Base-by-base conservation (phyloP, 1,139 yeast species). In the Pichia sp. region DNA sequence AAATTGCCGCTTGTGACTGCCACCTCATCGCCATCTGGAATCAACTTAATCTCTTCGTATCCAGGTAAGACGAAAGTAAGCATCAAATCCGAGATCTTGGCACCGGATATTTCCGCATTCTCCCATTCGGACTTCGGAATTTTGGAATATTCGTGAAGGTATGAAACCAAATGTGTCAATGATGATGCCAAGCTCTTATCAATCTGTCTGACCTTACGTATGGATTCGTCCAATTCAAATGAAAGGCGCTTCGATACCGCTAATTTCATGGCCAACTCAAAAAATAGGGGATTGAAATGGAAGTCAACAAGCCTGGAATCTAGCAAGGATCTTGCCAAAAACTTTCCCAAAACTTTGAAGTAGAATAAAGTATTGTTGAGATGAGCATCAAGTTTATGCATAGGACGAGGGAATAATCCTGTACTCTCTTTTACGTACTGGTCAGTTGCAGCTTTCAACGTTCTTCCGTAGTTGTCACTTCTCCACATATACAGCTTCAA, bases 261-360 rank as follows among this genome's bases (percentile, higher is more conserved):
- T 14, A 49, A 35, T 15, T 47, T 47, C 33, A 56, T 58, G 5
- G 66, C 55, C 16, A 79, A 42, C 42, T 67, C 66, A 56, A 91
- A 81, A 52, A 91, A 86, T 5, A 76, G 58, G 1, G 77, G 72
- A 53, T 78, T 86, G 59, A 91, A 78, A 37, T 77, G 68, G 56
- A 91, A 78, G 55, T 91, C 97, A 38, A 91, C 71, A 36, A 88
- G 77, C 46, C 97, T 67, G 13, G 87, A 80, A 59, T 91, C 98
- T 35, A 91, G 60, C 55, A 88, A 63, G 0, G 96, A 83, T 42
- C 97, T 67, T 0, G 96, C 96, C 39, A 88, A 67, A 52, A 91
- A 86, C 39, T 74, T 78, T 3, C 98, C 98, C 41, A 91, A 60
- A 15, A 76, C 69, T 15, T 69, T 66, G 58, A 84, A 91, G 31